phyloP scores from a whole-genome alignment of 2,329 filamentous ascomycete species.

The Sphaerulina populicola region DNA sequence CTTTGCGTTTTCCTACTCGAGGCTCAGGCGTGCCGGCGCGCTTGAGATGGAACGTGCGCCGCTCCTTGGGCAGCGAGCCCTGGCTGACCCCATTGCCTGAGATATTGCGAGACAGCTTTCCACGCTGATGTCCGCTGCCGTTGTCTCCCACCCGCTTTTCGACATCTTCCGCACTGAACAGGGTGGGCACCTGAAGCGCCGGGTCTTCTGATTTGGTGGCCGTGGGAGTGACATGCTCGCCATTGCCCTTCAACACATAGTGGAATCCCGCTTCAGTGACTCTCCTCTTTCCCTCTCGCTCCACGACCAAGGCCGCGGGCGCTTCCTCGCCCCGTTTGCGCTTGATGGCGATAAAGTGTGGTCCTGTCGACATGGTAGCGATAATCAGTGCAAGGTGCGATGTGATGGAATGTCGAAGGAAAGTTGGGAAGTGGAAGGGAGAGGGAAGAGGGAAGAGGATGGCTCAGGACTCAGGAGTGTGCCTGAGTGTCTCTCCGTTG shows the following conservation, averaged over 20 bases:
- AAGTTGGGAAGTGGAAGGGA: no score
- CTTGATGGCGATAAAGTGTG: slow-evolving; percentile 26
- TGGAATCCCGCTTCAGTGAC: slow-evolving; percentile 10
- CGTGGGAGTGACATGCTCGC: slow-evolving; percentile 4
- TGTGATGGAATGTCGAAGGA: neutral
- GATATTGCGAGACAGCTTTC: slow-evolving; percentile 10
- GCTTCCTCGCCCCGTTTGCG: slow-evolving; percentile 25
- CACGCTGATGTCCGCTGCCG: neutral
- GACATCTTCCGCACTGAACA: slow-evolving; percentile 7
- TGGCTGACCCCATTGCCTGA: slow-evolving; percentile 15
- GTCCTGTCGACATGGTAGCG: slow-evolving; percentile 18
- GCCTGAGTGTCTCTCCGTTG: no score
- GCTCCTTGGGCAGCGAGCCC: slow-evolving; percentile 8
- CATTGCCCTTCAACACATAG: slow-evolving; percentile 16
- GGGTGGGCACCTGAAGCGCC: slow-evolving; percentile 1
- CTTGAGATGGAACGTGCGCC: slow-evolving; percentile 22
- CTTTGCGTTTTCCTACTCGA: slow-evolving; percentile 16
- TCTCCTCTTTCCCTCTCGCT: slow-evolving; percentile 23
- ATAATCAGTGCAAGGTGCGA: neutral
- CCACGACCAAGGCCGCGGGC: slow-evolving; percentile 25
- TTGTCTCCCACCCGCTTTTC: slow-evolving; percentile 2
- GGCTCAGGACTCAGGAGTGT: no score
- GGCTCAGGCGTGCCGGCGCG: slow-evolving; percentile 14
- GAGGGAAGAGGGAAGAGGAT: no score
- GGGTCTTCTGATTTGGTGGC: slow-evolving; percentile 4